These are phyloP conservation scores for Hippophae gyantsensis DNA, from an alignment of 306 rosid species.

Conservation along the genomic window DNA sequence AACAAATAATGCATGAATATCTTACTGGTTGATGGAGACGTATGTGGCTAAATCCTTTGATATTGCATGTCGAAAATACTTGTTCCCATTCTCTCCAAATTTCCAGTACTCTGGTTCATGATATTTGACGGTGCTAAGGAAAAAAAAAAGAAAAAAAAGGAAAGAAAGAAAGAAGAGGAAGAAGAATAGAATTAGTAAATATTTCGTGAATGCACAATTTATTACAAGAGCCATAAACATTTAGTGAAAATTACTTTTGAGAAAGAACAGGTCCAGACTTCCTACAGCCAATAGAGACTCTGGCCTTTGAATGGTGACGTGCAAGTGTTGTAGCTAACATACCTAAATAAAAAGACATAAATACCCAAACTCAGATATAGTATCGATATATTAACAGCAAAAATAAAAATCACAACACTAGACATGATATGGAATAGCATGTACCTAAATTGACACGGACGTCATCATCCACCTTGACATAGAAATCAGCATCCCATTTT, in stretches of 20 bases:
- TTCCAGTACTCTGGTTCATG: slow-evolving; percentile 98
- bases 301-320: slow-evolving; percentile 77
- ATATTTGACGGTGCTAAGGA: slow-evolving; percentile 74
- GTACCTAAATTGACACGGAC: slow-evolving; percentile 97
- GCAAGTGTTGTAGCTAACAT: slow-evolving; percentile 81
- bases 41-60: slow-evolving; percentile 88
- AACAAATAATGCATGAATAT: neutral
- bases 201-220: neutral
- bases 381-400: neutral
- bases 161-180: too few relatives aligned
- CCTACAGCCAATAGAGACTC: slow-evolving; percentile 95
- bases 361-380: neutral
- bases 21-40: slow-evolving; percentile 81
- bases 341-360: slow-evolving; percentile 36
- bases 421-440: slow-evolving; percentile 13
- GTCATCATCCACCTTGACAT: slow-evolving; percentile 93
- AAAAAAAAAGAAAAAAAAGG: slow-evolving; percentile 3
- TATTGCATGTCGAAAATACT: slow-evolving; percentile 92
- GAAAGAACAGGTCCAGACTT: slow-evolving; percentile 96
- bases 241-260: slow-evolving; percentile 48
- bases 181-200: slow-evolving; percentile 6
- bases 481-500: slow-evolving; percentile 89
- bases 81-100: slow-evolving; percentile 96
- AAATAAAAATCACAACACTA: slow-evolving; percentile 1
- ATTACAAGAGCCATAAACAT: neutral